phyloP scores from a whole-genome alignment of 345 rosid species.

The Sonneratia caseolaris region DNA sequence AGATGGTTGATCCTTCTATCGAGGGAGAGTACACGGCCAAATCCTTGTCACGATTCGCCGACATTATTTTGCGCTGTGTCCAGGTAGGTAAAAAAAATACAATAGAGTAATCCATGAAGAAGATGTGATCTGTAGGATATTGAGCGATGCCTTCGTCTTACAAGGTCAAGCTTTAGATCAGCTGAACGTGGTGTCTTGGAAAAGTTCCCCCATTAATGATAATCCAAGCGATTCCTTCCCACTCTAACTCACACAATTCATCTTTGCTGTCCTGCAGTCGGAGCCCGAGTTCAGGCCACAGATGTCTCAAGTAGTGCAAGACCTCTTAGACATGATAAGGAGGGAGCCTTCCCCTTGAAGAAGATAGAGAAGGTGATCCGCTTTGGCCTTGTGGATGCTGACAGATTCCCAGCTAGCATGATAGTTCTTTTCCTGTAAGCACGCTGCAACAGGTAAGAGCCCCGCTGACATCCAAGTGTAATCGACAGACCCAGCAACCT shows the following conservation, averaged over 20 bases:
- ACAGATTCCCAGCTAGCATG: not conserved
- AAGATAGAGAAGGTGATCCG: slow-evolving; percentile 34
- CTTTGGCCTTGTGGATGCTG: not conserved
- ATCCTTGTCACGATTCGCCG: slow-evolving; percentile 85
- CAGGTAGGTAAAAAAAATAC: slow-evolving; percentile 41
- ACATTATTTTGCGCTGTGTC: slow-evolving; percentile 86
- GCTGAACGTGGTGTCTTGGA: not conserved
- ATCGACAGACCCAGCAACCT: not conserved
- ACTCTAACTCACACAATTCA: not conserved
- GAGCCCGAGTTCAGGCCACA: slow-evolving; percentile 75
- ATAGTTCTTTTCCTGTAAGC: not conserved
- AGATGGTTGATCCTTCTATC: slow-evolving; percentile 94
- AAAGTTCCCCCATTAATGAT: not conserved
- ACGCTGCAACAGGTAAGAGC: not conserved
- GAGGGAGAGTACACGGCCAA: slow-evolving; percentile 71
- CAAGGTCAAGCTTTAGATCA: not conserved
- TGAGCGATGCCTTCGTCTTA: not conserved
- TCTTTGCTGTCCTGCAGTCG: slow-evolving; percentile 33
- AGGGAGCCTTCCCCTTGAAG: slow-evolving; percentile 58
- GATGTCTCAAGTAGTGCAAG: slow-evolving; percentile 97
- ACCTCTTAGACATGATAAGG: slow-evolving; percentile 66
- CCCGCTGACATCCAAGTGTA: not conserved
- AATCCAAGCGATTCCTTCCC: not conserved
- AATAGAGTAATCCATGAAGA: not conserved
- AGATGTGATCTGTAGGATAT: not conserved